Base-by-base conservation (phyloP, 176 grass and related monocot genomes). In the Ensete glaucum region DNA sequence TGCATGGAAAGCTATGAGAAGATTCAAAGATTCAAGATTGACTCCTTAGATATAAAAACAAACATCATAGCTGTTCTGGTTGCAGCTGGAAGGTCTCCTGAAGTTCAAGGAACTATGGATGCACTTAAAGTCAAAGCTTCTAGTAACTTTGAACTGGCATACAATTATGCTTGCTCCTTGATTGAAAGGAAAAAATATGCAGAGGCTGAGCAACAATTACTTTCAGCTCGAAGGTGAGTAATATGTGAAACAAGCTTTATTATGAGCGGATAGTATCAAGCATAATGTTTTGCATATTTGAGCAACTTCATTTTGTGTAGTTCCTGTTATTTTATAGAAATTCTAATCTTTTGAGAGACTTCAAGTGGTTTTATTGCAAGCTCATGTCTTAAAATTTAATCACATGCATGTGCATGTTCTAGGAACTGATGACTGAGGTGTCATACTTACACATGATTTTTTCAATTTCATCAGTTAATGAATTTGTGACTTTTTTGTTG, bases 131-230 rank as follows among this genome's bases (percentile, higher is more conserved):
- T 93, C 54, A 93, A 79, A 76, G 79, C 88, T 85, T 27, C 87
- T 43, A 88, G 89, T 65, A 91, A 85, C 77, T 99, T 89, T 81
- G 91, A 99, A 85, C 83, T 99, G 43, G 84, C 90, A 73, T 99
- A 99, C 77, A 99, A 99, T 69, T 83, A 88, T 79, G 91, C 90
- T 75, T 99, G 95, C 73, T 72, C 95, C 17, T 89, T 99, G 80
- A 85, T 99, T 84, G 95, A 91, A 71, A 87, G 81, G 66, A 87
- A 99, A 65, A 94, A 94, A 73, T 99, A 91, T 72, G 67, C 78
- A 51, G 95, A 99, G 73, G 90, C 90, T 67, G 89, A 89, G 77
- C 78, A 91, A 76, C 77, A 89, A 74, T 79, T 99, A 81, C 88
- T 94, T 34, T 86, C 87, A 60, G 90, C 95, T 54, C 85, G 85